phyloP scores from a whole-genome alignment of 2,329 filamentous ascomycete species.

The Epichloe bromicola region DNA sequence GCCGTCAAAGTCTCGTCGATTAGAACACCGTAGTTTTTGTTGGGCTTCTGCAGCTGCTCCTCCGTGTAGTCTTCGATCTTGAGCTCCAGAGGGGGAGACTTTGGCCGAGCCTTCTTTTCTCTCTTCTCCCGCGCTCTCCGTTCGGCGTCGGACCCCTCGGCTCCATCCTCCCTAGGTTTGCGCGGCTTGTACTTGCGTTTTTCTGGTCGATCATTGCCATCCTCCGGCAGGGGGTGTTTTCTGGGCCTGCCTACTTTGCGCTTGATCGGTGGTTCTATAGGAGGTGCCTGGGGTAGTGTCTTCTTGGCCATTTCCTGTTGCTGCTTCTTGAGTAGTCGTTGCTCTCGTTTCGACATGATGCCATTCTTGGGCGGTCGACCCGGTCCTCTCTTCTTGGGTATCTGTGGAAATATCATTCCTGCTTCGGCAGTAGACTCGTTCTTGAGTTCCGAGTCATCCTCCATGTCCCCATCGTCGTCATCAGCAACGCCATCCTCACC shows the following conservation, averaged over 20 bases:
- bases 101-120: conserved; percentile 44
- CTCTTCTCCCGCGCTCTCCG: conserved; percentile 44
- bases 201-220: conserved; percentile 39
- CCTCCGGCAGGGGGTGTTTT: conserved; percentile 48
- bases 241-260: conserved; percentile 52
- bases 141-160: conserved; percentile 43
- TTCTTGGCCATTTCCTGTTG: conserved; percentile 36
- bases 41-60: conserved; percentile 47
- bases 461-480: conserved; percentile 12
- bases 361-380: conserved; percentile 75
- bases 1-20: conserved; percentile 47
- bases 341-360: conserved; percentile 68
- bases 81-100: conserved; percentile 48
- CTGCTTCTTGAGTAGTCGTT: conserved; percentile 48
- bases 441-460: conserved; percentile 11
- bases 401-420: conserved; percentile 26
- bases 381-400: conserved; percentile 59
- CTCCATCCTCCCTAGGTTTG: conserved; percentile 42
- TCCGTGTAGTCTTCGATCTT: conserved; percentile 41
- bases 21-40: conserved; percentile 48
- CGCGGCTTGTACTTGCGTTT: conserved; percentile 56
- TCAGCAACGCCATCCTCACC: conserved; percentile 9
- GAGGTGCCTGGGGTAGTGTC: conserved; percentile 33
- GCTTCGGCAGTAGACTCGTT: conserved; percentile 18
- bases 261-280: conserved; percentile 41